Conservation (phyloP, 1,284 basidiomycete genomes). For the Trametes pubescens region DNA sequence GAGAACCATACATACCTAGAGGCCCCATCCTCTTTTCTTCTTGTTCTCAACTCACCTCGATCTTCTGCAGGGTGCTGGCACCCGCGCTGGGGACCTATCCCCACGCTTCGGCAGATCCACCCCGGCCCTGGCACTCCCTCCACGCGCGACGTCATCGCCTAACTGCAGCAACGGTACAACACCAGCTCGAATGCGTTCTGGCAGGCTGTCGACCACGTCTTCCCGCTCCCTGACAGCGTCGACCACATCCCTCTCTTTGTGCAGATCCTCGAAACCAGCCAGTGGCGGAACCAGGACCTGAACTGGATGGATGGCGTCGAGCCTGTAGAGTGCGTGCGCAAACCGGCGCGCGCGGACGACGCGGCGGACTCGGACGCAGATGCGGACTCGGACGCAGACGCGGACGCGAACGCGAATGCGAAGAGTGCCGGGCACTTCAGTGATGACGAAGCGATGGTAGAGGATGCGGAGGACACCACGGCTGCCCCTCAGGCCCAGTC, state of each 20-base stretch:
- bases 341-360: constrained; percentile 24
- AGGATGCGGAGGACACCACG: not conserved
- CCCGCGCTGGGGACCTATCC: constrained; percentile 10
- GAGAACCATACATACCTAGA: constrained; percentile 9
- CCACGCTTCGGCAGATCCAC: constrained; percentile 7
- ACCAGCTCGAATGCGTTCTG: constrained; percentile 6
- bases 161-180: constrained; percentile 4
- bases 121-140: not conserved
- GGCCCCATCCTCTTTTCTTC: not conserved
- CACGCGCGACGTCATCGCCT: not conserved
- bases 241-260: constrained; percentile 11
- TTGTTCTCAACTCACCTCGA: not conserved
- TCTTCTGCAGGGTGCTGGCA: constrained; percentile 16
- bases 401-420: no score
- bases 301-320: constrained; percentile 31
- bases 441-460: constrained; percentile 4
- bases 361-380: constrained; percentile 25
- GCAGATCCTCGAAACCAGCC: constrained; percentile 17
- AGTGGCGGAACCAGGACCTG: constrained; percentile 23
- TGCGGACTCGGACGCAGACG: no score
- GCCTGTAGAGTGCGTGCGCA: constrained; percentile 18
- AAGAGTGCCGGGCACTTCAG: constrained; percentile 18
- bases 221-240: constrained; percentile 12
- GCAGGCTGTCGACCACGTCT: constrained; percentile 14
- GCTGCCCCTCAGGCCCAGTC: not conserved